These are phyloP conservation scores for Patellaria atrata DNA, from an alignment of 495 filamentous ascomycete genomes.

Conservation along the genomic window DNA sequence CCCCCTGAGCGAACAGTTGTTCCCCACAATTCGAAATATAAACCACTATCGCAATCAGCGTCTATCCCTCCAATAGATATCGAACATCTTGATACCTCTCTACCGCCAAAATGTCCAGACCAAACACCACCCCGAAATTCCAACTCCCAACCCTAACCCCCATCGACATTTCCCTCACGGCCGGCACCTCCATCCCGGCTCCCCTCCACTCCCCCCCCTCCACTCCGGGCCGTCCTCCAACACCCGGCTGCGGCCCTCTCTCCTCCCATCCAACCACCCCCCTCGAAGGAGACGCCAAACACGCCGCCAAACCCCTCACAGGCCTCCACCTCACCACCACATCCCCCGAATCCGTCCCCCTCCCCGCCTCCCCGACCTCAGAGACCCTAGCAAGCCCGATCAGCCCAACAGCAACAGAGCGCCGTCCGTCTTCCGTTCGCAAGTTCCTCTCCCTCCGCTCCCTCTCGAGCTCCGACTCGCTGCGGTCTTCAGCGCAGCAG, in stretches of 20 bases:
- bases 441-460: constrained; percentile 21
- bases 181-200: constrained; percentile 26
- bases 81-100: no score
- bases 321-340: constrained; percentile 7
- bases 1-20: no score
- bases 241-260: constrained; percentile 27
- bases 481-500: not conserved
- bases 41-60: no score
- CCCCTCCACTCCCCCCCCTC: constrained; percentile 23
- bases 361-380: constrained; percentile 11
- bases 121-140: no score
- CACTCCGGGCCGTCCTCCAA: constrained; percentile 22
- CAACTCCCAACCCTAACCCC: constrained; percentile 22
- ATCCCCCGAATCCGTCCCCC: constrained; percentile 3
- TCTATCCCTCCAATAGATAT: no score
- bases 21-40: no score
- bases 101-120: no score
- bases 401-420: constrained; percentile 7
- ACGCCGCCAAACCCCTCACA: constrained; percentile 3
- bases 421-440: constrained; percentile 22
- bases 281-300: constrained; percentile 2
- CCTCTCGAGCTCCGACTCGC: constrained; percentile 14
- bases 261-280: constrained; percentile 28
- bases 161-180: constrained; percentile 27
- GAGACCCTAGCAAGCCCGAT: constrained; percentile 10